Evolutionary conservation across 2,329 filamentous ascomycete genomes (phyloP).

Genomic region (Arthrobotrys sphaeroides): DNA sequence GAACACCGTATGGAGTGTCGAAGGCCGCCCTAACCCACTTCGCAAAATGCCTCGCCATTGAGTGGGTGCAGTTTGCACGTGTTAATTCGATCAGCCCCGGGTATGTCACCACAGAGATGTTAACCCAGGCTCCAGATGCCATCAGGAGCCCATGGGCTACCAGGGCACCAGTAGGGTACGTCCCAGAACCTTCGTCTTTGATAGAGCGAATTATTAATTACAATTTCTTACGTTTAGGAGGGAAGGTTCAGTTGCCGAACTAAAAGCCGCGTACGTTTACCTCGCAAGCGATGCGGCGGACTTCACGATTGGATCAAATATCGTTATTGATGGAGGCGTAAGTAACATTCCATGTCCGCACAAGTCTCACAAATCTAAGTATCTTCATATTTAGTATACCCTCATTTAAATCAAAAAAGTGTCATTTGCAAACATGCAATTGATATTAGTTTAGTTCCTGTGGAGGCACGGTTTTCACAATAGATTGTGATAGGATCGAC

Average conservation of each 20-base stretch:
- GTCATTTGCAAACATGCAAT: no score
- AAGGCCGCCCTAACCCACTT: slow-evolving; percentile 72
- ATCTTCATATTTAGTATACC: background rate
- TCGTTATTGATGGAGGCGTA: slow-evolving; percentile 73
- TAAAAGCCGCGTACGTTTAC: slow-evolving; percentile 85
- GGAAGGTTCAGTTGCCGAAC: slow-evolving; percentile 76
- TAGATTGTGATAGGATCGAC: no score
- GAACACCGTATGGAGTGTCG: slow-evolving; percentile 77
- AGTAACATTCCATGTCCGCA: background rate
- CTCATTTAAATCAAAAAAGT: background rate
- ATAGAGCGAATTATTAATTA: background rate
- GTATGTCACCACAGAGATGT: slow-evolving; percentile 79
- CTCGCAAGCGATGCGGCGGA: slow-evolving; percentile 80
- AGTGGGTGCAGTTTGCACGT: slow-evolving; percentile 79
- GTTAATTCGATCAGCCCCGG: slow-evolving; percentile 78
- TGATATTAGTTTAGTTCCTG: no score
- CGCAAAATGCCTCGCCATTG: slow-evolving; percentile 72
- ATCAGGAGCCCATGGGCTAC: slow-evolving; percentile 77
- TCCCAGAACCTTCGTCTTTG: slow-evolving; percentile 28
- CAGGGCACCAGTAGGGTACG: slow-evolving; percentile 78
- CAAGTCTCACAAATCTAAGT: background rate
- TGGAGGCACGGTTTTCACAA: no score
- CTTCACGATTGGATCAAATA: slow-evolving; percentile 79
- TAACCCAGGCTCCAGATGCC: slow-evolving; percentile 71
- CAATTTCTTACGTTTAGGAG: slow-evolving; percentile 63